Percentiles rank a stretch among this genome's conserved stretches.
These are phyloP conservation scores for Ramularia endophylla DNA, from an alignment of 2,329 filamentous ascomycete species.

Conservation along the genomic window DNA sequence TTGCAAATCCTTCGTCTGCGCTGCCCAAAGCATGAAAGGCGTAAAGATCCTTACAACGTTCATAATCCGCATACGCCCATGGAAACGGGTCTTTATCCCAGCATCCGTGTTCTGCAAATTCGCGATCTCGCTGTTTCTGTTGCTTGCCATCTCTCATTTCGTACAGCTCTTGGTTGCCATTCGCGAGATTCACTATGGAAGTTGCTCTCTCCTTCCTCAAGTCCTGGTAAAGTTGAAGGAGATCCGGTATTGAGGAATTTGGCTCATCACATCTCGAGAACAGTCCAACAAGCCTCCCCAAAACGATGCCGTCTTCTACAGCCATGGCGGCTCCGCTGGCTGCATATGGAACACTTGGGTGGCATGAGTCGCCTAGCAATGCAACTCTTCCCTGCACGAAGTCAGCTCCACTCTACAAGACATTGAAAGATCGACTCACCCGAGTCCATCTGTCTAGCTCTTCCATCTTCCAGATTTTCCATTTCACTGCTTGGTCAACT, in stretches of 20 bases:
- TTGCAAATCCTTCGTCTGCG: conserved; percentile 7
- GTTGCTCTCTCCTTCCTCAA: conserved; percentile 42
- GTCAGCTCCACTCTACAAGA: too few relatives aligned
- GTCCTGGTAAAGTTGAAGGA: conserved; percentile 37
- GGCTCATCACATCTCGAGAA: conserved; percentile 45
- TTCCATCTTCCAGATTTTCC: conserved; percentile 46
- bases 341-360: conserved; percentile 57
- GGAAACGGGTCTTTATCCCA: conserved; percentile 4
- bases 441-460: conserved; percentile 7
- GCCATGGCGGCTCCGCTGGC: conserved; percentile 63
- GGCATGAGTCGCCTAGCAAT: conserved; percentile 51
- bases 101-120: conserved; percentile 4
- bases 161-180: conserved; percentile 22
- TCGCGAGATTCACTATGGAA: conserved; percentile 42
- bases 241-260: conserved; percentile 32
- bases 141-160: conserved; percentile 44
- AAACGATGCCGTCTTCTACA: conserved; percentile 59
- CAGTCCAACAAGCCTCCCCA: conserved; percentile 39
- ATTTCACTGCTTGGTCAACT: conserved; percentile 57
- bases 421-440: too few relatives aligned
- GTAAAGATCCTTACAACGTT: conserved; percentile 1
- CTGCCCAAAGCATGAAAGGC: conserved; percentile 8
- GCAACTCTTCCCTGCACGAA: conserved; percentile 5
- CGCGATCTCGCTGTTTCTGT: conserved; percentile 50
- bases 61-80: conserved; percentile 4